Conservation (phyloP, 192 early-diverging fungal species). For the Geranomyces variabilis region DNA sequence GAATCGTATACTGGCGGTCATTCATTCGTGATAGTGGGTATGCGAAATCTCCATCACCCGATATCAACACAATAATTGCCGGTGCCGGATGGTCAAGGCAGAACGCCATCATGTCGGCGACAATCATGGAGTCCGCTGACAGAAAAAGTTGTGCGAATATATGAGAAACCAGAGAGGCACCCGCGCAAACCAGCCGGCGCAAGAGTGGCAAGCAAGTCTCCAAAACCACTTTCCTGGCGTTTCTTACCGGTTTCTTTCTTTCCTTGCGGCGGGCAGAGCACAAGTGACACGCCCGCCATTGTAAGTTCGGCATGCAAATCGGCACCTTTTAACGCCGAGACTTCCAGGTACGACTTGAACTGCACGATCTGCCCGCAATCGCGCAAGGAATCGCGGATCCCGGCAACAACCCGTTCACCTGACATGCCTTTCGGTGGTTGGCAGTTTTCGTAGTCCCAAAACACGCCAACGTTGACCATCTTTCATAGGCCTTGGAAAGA, state of each 20-base stretch:
- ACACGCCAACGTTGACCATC: conserved; percentile 23
- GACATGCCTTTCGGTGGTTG: not conserved
- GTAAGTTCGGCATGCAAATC: conserved; percentile 9
- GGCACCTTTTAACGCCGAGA: not conserved
- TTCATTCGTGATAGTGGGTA: conserved; percentile 9
- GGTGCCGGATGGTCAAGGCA: conserved; percentile 16
- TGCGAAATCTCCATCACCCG: conserved; percentile 24
- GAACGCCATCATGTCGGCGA: conserved; percentile 29
- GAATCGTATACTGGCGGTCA: conserved; percentile 19
- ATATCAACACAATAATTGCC: conserved; percentile 20
- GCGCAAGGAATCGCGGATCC: not conserved
- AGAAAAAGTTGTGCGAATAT: too few species aligned
- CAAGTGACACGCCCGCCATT: conserved; percentile 14
- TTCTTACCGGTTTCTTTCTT: conserved; percentile 17
- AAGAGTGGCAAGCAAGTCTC: not conserved
- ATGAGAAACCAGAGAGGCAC: not conserved
- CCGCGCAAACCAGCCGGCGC: not conserved
- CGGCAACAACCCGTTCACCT: not conserved
- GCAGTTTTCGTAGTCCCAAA: conserved; percentile 27
- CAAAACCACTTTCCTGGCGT: not conserved
- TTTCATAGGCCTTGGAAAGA: too few species aligned
- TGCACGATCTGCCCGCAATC: conserved; percentile 9
- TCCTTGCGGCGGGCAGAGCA: conserved; percentile 18
- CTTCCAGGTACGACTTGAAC: conserved; percentile 20
- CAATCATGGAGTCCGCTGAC: conserved; percentile 20